These are phyloP conservation scores for Melaleuca quinquenervia DNA, from an alignment of 345 rosid species.

Conservation along the genomic window DNA sequence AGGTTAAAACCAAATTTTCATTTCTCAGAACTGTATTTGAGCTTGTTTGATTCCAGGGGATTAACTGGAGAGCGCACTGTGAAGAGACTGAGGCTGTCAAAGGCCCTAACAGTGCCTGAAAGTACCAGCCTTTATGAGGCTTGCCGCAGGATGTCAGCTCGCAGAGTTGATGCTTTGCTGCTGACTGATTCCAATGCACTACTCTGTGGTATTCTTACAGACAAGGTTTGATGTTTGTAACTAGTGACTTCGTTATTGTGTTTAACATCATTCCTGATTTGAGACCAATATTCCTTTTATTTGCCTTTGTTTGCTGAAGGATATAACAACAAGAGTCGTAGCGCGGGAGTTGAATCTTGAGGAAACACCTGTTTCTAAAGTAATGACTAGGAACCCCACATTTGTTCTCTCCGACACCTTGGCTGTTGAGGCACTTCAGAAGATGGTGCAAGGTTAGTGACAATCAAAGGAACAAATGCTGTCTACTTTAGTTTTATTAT, in stretches of 20 bases:
- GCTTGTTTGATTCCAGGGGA: slow-evolving; percentile 38
- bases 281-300: neutral
- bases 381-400: slow-evolving; percentile 91
- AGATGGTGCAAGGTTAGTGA: slow-evolving; percentile 91
- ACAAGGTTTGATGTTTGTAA: slow-evolving; percentile 45
- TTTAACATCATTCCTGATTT: neutral
- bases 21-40: neutral
- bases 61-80: slow-evolving; percentile 90
- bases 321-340: slow-evolving; percentile 81
- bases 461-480: slow-evolving; percentile 1
- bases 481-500: neutral
- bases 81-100: slow-evolving; percentile 74
- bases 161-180: slow-evolving; percentile 85
- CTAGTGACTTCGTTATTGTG: neutral
- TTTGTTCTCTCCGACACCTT: slow-evolving; percentile 96
- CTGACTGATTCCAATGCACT: slow-evolving; percentile 88
- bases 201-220: slow-evolving; percentile 98
- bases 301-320: slow-evolving; percentile 27
- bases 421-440: slow-evolving; percentile 97
- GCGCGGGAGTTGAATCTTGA: slow-evolving; percentile 68
- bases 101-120: slow-evolving; percentile 89
- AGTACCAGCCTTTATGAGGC: slow-evolving; percentile 73
- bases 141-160: slow-evolving; percentile 92
- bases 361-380: slow-evolving; percentile 90
- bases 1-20: neutral